phyloP scores from a whole-genome alignment of 352 stramenopile species.

The Globisporangium lucens region DNA sequence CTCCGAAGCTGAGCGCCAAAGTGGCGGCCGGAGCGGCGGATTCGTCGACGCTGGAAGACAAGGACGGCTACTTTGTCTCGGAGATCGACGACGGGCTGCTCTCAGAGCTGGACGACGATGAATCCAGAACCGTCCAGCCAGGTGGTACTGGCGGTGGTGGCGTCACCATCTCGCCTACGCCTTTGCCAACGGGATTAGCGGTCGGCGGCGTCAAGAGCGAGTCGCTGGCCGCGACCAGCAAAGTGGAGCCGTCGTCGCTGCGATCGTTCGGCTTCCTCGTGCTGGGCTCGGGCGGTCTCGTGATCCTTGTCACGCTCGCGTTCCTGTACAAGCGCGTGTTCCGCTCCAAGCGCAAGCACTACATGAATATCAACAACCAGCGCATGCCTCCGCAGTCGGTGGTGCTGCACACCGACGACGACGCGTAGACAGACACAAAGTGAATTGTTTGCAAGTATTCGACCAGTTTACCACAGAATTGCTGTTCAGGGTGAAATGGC shows the following conservation, averaged over 20 bases:
- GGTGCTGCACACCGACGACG: not conserved
- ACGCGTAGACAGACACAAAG: slow-evolving; percentile 1
- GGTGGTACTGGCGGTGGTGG: not conserved
- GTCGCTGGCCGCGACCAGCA: slow-evolving; percentile 23
- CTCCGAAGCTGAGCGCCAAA: slow-evolving; percentile 10
- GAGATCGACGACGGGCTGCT: slow-evolving; percentile 3
- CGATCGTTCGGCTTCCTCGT: slow-evolving; percentile 62
- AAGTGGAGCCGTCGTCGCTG: slow-evolving; percentile 33
- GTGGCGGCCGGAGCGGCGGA: slow-evolving; percentile 1
- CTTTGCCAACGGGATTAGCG: not conserved
- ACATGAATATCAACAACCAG: slow-evolving; percentile 71
- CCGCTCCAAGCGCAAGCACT: slow-evolving; percentile 45
- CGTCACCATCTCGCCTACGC: not conserved
- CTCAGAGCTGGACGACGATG: not conserved
- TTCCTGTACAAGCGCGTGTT: slow-evolving; percentile 77
- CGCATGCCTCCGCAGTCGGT: not conserved
- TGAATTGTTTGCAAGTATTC: no score
- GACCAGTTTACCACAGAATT: no score
- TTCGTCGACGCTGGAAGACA: slow-evolving; percentile 8
- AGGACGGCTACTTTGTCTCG: slow-evolving; percentile 11
- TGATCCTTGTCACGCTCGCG: slow-evolving; percentile 56
- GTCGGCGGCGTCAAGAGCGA: not conserved
- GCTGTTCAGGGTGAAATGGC: no score
- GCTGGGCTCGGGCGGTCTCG: slow-evolving; percentile 52
- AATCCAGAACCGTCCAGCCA: not conserved